Evolutionary conservation across 441 rosid species (phyloP), one percentile per base, ranked within the genome.

Genomic region (Syzygium syzygioides): DNA sequence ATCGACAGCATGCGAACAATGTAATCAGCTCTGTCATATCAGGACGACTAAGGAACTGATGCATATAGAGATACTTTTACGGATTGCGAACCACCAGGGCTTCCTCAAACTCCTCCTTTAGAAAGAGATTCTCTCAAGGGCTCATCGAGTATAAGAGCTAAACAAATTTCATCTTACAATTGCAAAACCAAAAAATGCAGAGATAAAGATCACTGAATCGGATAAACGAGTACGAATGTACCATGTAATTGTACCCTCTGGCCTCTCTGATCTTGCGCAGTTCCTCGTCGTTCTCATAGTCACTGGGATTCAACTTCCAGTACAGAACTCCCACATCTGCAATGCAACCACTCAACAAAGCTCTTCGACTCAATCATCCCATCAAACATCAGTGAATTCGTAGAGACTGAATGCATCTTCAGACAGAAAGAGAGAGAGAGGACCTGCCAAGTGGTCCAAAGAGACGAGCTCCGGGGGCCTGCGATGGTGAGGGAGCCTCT

Each of bases 161-260:
- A 37, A 60, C 32, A 60, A 60, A 3, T 13, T 28, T 60, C 76
- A 17, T 9, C 45, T 41, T 41, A 66, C 54, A 59, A 68, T 32
- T 4, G 59, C 50, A n/a, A 84, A 32, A 32, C 34, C 79, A 64
- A 28, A 14, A 11, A 19, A 88, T 3, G 41, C 50, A 17, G 17
- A 64, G 52, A 60, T 14, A 7, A 50, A 54, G 3, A 80, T 9
- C 9, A 32, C 1, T 48, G 37, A 85, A 88, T 28, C 2, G 23
- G 25, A 4, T n/a, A 48, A 54, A 23, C 32, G 25, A 57, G 32
- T 9, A 7, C 30, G 28, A 55, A 68, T 12, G 18, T 93, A 96
- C 99, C 99, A 92, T 94, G 94, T 95, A 97, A 92, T 91, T 93
- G 90, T 97, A 97, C 30, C 98, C 98, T 91, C 99, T 93, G 26